A percentile compares a stretch with the other conserved stretches of the same genome.
phyloP scores from a whole-genome alignment of 306 rosid genomes.

The Quercus alba region DNA sequence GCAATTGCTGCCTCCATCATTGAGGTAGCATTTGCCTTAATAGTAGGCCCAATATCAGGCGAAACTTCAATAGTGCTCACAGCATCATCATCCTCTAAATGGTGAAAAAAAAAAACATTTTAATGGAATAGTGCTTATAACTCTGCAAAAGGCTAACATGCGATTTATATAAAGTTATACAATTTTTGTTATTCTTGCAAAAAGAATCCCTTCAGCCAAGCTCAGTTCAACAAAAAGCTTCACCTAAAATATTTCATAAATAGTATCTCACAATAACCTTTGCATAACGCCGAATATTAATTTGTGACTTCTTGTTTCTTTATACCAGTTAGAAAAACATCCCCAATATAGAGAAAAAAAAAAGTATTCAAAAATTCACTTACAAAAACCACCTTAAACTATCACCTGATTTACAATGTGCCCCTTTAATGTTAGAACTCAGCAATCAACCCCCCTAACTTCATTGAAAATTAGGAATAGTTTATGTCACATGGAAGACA shows the following conservation, averaged over 20 bases:
- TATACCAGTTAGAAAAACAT: no score
- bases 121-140: not conserved
- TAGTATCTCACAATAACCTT: not conserved
- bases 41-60: slow-evolving; percentile 59
- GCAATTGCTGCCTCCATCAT: slow-evolving; percentile 82
- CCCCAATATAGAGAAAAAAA: not conserved
- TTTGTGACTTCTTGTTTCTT: no score
- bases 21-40: slow-evolving; percentile 63
- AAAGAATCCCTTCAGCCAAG: not conserved
- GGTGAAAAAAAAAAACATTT: not conserved
- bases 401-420: no score
- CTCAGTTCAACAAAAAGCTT: not conserved
- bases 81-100: slow-evolving; percentile 66
- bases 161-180: not conserved
- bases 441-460: no score
- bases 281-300: no score
- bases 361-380: no score
- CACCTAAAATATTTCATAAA: not conserved
- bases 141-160: not conserved
- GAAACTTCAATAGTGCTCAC: slow-evolving; percentile 49
- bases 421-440: no score
- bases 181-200: not conserved
- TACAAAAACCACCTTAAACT: no score
- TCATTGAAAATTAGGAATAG: no score
- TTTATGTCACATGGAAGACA: no score